phyloP scores from a whole-genome alignment of 2,329 filamentous ascomycete species.

The Grosmannia huntii region DNA sequence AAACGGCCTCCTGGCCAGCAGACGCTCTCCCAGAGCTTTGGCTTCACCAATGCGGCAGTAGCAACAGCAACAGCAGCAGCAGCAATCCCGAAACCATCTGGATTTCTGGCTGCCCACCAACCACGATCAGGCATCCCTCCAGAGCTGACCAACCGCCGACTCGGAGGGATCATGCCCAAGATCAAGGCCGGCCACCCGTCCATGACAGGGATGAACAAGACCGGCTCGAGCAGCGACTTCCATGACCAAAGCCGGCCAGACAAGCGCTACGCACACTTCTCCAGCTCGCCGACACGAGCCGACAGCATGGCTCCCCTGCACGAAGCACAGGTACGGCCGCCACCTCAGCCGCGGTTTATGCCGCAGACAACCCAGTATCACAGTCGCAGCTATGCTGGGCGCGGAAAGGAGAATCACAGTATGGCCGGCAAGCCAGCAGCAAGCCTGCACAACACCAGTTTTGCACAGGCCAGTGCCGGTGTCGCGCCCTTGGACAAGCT shows the following conservation, averaged over 20 bases:
- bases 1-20: constrained; percentile 4
- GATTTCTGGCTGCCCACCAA: too few relatives aligned
- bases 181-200: constrained; percentile 13
- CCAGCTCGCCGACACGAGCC: constrained; percentile 34
- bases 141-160: constrained; percentile 25
- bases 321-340: neutral
- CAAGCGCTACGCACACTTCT: constrained; percentile 43
- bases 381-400: neutral
- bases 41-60: neutral
- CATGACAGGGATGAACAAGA: neutral
- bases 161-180: constrained; percentile 21
- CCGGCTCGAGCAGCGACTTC: neutral
- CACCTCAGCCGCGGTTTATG: neutral
- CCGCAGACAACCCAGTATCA: neutral
- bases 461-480: constrained; percentile 24
- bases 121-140: constrained; percentile 16
- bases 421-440: neutral
- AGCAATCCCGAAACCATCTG: too few relatives aligned
- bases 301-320: neutral
- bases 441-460: constrained; percentile 37
- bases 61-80: neutral
- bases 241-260: constrained; percentile 14
- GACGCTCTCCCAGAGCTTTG: constrained; percentile 5
- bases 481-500: constrained; percentile 37
- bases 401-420: neutral